Conservation (phyloP, 2,329 filamentous ascomycete species). For the Colletotrichum sp. region DNA sequence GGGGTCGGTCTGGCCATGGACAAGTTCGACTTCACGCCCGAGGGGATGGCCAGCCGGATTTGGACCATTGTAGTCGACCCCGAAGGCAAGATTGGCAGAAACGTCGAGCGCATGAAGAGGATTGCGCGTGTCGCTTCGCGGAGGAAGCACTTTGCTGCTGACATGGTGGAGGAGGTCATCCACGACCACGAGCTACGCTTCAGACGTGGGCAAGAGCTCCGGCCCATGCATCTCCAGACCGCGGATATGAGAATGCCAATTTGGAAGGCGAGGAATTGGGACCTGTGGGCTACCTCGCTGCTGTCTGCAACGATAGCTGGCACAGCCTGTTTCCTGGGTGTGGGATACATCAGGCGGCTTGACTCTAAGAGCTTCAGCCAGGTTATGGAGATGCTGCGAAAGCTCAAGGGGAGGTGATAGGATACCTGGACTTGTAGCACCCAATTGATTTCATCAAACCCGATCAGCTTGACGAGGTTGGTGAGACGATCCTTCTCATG, state of each 20-base stretch:
- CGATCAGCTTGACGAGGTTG: not conserved
- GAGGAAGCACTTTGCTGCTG: constrained; percentile 41
- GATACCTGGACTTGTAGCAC: not conserved
- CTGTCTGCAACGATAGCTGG: not conserved
- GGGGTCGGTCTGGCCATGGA: constrained; percentile 40
- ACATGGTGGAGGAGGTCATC: constrained; percentile 46
- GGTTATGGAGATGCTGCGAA: not conserved
- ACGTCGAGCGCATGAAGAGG: constrained; percentile 39
- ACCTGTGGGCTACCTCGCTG: not conserved
- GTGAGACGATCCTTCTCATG: not conserved
- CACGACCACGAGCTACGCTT: constrained; percentile 38
- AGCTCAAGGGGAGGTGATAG: not conserved
- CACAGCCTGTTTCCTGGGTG: not conserved
- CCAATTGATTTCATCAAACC: not conserved
- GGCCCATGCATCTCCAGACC: constrained; percentile 48
- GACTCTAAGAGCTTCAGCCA: not conserved
- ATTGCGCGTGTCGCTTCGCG: constrained; percentile 41
- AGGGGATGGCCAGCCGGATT: constrained; percentile 34
- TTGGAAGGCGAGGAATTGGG: constrained; percentile 11
- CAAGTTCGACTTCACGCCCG: constrained; percentile 38
- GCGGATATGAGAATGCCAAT: constrained; percentile 43
- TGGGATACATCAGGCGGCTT: not conserved
- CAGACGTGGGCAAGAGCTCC: constrained; percentile 25
- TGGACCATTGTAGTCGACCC: constrained; percentile 31
- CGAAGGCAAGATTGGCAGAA: constrained; percentile 33